These are phyloP conservation scores for Yamadazyma scolyti DNA, from an alignment of 805 yeast genomes.

Conservation along the genomic window DNA sequence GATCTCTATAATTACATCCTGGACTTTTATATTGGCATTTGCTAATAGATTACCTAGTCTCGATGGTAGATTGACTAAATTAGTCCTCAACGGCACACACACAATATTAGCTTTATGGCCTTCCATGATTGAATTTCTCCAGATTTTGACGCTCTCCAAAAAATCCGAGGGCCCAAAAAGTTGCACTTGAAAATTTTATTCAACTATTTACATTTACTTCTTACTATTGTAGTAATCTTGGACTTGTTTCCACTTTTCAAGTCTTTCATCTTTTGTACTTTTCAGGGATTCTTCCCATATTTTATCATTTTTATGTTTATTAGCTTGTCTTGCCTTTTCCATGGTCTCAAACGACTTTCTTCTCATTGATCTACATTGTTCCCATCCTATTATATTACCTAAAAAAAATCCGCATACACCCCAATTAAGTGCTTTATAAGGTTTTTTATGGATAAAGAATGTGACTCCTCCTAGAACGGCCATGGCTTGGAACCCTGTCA, in stretches of 20 bases:
- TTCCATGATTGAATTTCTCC: constrained; percentile 27
- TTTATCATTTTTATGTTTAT: constrained; percentile 28
- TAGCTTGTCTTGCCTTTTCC: constrained; percentile 58
- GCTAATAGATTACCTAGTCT: constrained; percentile 42
- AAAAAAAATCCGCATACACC: constrained; percentile 72
- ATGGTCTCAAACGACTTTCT: constrained; percentile 64
- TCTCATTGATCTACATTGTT: constrained; percentile 77
- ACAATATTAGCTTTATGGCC: constrained; percentile 26
- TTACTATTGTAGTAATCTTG: constrained; percentile 13
- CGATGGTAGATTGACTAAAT: constrained; percentile 54
- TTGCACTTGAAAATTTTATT: not conserved
- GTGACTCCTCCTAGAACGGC: constrained; percentile 67
- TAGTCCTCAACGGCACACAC: constrained; percentile 37
- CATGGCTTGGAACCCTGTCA: constrained; percentile 70
- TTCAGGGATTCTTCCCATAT: constrained; percentile 22
- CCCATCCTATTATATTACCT: constrained; percentile 88
- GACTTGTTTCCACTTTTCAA: constrained; percentile 25
- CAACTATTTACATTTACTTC: constrained; percentile 4
- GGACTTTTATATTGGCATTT: constrained; percentile 53
- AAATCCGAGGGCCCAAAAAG: constrained; percentile 4
- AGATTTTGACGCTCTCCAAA: constrained; percentile 6
- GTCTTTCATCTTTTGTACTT: constrained; percentile 18
- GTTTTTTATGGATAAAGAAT: constrained; percentile 61
- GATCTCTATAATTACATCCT: constrained; percentile 52
- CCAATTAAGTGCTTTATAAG: constrained; percentile 72